Percentiles rank a stretch among this genome's conserved stretches.
Conservation (phyloP, 805 yeast genomes). For the Kluyveromyces siamensis region DNA sequence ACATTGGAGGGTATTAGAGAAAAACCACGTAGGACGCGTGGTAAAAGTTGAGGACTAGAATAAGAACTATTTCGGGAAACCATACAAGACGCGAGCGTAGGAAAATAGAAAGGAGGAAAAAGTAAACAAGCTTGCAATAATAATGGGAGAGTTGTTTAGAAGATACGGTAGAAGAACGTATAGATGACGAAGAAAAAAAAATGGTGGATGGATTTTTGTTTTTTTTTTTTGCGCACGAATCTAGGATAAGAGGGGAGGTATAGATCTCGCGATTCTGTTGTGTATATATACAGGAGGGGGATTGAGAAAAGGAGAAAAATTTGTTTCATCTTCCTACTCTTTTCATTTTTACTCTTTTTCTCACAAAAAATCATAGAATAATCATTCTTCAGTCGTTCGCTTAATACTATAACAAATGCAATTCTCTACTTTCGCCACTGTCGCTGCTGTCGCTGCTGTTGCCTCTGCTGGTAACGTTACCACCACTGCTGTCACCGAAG, state of each 20-base stretch:
- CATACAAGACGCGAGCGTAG: background rate
- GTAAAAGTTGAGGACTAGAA: background rate
- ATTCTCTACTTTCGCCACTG: constrained; percentile 29
- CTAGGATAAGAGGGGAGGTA: background rate
- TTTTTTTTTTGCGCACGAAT: background rate
- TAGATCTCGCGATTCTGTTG: background rate
- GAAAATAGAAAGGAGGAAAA: background rate
- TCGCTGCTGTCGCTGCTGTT: constrained; percentile 15
- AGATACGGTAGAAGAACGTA: background rate
- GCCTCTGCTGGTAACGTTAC: constrained; percentile 17
- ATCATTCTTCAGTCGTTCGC: constrained; percentile 25
- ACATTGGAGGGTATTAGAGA: background rate
- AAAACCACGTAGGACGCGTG: background rate
- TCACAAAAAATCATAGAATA: constrained; percentile 12
- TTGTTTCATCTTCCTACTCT: background rate
- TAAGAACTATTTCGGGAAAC: background rate
- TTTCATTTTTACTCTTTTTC: background rate
- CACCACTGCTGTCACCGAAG: constrained; percentile 16
- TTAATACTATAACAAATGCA: constrained; percentile 27
- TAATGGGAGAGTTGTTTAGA: background rate
- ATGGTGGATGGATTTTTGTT: background rate
- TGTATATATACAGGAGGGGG: constrained; percentile 6
- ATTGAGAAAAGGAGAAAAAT: background rate
- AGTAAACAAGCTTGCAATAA: background rate
- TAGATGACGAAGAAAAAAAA: background rate